A percentile compares a stretch with the other conserved stretches of the same genome.
phyloP scores from a whole-genome alignment of 1,284 basidiomycete genomes.

The Ganoderma leucocontextum region DNA sequence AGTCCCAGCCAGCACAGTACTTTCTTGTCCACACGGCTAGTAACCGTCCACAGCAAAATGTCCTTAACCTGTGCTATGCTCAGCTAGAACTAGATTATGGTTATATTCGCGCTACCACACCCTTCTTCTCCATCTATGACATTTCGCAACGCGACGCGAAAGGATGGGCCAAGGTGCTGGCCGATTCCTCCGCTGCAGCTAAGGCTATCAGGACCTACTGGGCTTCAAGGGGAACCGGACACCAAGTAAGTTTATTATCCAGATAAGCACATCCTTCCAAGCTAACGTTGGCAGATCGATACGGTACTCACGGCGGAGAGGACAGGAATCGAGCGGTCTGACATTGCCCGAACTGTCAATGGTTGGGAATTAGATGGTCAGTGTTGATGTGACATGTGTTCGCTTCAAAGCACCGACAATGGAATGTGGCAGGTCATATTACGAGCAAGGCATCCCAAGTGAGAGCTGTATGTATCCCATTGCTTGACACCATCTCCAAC shows the following conservation, averaged over 20 bases:
- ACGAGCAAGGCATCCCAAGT: slow-evolving; percentile 52
- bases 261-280: neutral
- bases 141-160: slow-evolving; percentile 41
- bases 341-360: slow-evolving; percentile 47
- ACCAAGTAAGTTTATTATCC: slow-evolving; percentile 37
- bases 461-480: slow-evolving; percentile 43
- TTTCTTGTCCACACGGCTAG: slow-evolving; percentile 9
- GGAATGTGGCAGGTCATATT: slow-evolving; percentile 40
- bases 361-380: slow-evolving; percentile 49
- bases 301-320: slow-evolving; percentile 42
- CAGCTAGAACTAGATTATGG: slow-evolving; percentile 58
- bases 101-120: slow-evolving; percentile 54
- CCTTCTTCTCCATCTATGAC: slow-evolving; percentile 55
- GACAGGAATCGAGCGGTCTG: slow-evolving; percentile 44
- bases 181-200: slow-evolving; percentile 46
- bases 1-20: slow-evolving; percentile 14
- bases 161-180: slow-evolving; percentile 44
- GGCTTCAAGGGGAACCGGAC: slow-evolving; percentile 39
- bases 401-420: neutral
- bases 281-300: slow-evolving; percentile 45
- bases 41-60: slow-evolving; percentile 47
- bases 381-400: slow-evolving; percentile 10
- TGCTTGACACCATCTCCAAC: neutral
- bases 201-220: slow-evolving; percentile 48
- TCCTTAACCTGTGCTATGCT: slow-evolving; percentile 56